A percentile compares a stretch with the other conserved stretches of the same genome.
Evolutionary conservation across 1,284 basidiomycete species (phyloP).

Genomic region (Serendipita sp.): DNA sequence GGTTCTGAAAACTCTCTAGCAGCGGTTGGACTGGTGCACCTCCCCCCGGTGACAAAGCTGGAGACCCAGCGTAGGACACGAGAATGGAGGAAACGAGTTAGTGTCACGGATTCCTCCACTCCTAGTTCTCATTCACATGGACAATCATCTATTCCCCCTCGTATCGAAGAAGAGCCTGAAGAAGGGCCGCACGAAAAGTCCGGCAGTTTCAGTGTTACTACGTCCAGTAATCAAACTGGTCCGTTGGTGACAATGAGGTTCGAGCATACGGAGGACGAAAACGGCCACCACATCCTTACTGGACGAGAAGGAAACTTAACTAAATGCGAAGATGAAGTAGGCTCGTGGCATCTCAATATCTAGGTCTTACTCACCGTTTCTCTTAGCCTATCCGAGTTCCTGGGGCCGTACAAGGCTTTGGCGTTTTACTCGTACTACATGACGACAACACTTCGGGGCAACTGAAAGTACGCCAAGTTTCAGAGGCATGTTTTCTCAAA

Average conservation of each 20-base stretch:
- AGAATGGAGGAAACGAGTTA: background rate
- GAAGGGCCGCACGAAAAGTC: constrained; percentile 4
- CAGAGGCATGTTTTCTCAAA: constrained; percentile 41
- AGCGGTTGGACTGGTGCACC: constrained; percentile 11
- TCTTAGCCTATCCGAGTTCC: constrained; percentile 67
- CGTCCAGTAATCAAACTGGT: background rate
- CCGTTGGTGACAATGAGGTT: constrained; percentile 48
- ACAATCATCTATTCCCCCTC: background rate
- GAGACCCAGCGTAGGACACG: background rate
- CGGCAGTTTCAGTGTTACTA: constrained; percentile 1
- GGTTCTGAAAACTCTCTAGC: constrained; percentile 2
- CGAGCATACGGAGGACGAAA: constrained; percentile 49
- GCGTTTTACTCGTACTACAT: constrained; percentile 65
- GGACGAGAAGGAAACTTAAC: constrained; percentile 58
- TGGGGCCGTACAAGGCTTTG: constrained; percentile 76
- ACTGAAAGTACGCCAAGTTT: constrained; percentile 63
- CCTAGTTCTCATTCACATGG: background rate
- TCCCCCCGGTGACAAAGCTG: constrained; percentile 6
- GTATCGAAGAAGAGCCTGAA: background rate
- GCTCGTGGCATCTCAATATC: constrained; percentile 12
- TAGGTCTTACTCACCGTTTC: constrained; percentile 1
- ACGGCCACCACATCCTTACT: constrained; percentile 62
- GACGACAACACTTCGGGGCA: constrained; percentile 45
- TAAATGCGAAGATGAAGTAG: constrained; percentile 70
- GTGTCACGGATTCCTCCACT: background rate